Evolutionary conservation across 1,284 basidiomycete species (phyloP).

Genomic region (Termitomyces sp.): DNA sequence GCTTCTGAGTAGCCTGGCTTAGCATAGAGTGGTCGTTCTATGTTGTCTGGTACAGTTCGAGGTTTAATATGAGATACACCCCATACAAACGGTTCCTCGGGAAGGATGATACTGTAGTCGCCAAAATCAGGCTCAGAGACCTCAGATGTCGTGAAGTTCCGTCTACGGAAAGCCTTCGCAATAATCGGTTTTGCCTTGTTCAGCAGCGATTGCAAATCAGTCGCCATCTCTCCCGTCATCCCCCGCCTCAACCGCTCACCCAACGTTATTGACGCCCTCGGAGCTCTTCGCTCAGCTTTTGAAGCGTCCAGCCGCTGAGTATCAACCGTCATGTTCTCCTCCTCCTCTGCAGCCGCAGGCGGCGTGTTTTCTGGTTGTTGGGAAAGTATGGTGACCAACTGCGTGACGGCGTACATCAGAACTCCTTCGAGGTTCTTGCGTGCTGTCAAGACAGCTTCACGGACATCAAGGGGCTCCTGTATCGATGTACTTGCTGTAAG

Average conservation of each 20-base stretch:
- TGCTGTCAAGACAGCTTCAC: conserved; percentile 47
- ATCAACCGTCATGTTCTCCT: conserved; percentile 40
- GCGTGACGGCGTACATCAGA: conserved; percentile 72
- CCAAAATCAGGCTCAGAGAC: conserved; percentile 39
- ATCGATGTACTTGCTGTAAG: conserved; percentile 33
- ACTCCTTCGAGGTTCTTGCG: conserved; percentile 64
- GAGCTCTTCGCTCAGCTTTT: conserved; percentile 39
- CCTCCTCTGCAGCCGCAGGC: conserved; percentile 26
- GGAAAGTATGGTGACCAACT: conserved; percentile 70
- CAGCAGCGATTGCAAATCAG: conserved; percentile 64
- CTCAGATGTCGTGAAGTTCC: not conserved
- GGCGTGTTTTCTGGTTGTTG: conserved; percentile 59
- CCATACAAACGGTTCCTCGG: conserved; percentile 58
- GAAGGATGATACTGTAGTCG: conserved; percentile 59
- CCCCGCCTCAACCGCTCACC: conserved; percentile 64
- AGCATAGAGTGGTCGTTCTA: conserved; percentile 61
- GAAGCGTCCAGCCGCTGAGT: conserved; percentile 25
- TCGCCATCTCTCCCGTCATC: conserved; percentile 74
- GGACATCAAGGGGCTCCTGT: conserved; percentile 49
- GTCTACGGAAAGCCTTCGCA: conserved; percentile 30
- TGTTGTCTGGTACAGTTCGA: conserved; percentile 54
- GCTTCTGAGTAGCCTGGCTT: conserved; percentile 13
- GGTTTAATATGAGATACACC: conserved; percentile 60
- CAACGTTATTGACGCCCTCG: conserved; percentile 46
- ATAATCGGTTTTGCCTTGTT: conserved; percentile 59